Evolutionary conservation across 352 stramenopile species (phyloP).

Genomic region (Phytophthora parvispora): DNA sequence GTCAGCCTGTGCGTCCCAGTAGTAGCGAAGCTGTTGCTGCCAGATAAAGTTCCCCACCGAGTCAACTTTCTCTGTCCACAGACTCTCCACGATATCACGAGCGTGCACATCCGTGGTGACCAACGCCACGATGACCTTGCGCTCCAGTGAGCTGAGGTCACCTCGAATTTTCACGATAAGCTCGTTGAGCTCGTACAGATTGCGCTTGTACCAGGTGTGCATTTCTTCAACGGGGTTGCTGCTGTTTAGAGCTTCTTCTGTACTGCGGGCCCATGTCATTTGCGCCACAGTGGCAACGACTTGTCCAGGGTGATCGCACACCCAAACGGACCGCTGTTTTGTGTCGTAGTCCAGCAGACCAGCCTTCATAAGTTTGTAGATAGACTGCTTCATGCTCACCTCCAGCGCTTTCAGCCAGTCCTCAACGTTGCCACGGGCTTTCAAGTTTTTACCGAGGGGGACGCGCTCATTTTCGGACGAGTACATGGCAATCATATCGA

Average conservation of each 20-base stretch:
- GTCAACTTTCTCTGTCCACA: constrained; percentile 77
- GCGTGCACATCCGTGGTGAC: constrained; percentile 95
- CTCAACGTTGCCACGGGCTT: constrained; percentile 91
- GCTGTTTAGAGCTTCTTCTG: constrained; percentile 82
- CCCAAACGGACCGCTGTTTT: constrained; percentile 85
- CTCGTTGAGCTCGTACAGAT: constrained; percentile 90
- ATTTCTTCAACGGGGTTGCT: constrained; percentile 56
- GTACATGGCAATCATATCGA: constrained; percentile 97
- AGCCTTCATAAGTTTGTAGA: constrained; percentile 95
- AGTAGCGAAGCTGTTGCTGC: constrained; percentile 96
- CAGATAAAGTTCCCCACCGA: constrained; percentile 94
- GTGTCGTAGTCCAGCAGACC: constrained; percentile 94
- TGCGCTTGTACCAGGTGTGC: constrained; percentile 77
- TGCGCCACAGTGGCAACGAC: constrained; percentile 95
- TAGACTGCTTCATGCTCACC: constrained; percentile 92
- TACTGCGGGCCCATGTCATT: constrained; percentile 94
- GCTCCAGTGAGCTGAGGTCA: constrained; percentile 87
- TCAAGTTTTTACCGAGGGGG: constrained; percentile 93
- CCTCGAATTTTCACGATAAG: constrained; percentile 95
- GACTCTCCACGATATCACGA: constrained; percentile 87
- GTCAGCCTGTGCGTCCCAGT: constrained; percentile 92
- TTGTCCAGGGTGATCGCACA: constrained; percentile 93
- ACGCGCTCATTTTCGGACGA: constrained; percentile 92
- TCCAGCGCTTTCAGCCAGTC: constrained; percentile 92
- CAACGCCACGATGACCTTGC: constrained; percentile 95